phyloP scores from a whole-genome alignment of 768 basidiomycete species.

The Candolleomyces efflorescens region DNA sequence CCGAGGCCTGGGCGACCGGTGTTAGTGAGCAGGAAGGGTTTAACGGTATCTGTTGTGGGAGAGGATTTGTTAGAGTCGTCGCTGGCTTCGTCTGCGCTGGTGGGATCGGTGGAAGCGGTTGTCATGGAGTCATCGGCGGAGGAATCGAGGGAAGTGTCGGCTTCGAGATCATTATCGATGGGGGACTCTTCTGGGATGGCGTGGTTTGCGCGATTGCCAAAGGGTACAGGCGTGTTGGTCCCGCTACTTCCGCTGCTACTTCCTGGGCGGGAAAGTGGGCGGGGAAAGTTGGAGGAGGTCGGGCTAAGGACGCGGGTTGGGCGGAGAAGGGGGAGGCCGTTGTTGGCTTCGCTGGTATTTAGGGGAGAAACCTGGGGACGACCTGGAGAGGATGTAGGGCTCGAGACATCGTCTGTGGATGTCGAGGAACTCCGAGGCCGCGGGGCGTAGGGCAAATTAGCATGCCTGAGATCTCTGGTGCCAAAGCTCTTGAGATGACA shows the following conservation, averaged over 20 bases:
- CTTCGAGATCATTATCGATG: background rate
- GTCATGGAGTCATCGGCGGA: background rate
- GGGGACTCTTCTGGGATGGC: slow-evolving; percentile 13
- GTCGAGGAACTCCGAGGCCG: slow-evolving; percentile 18
- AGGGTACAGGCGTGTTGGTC: background rate
- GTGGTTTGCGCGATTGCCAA: background rate
- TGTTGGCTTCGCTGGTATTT: slow-evolving; percentile 10
- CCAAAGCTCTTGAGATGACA: slow-evolving; percentile 82
- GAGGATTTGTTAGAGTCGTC: background rate
- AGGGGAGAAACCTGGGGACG: background rate
- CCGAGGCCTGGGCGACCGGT: slow-evolving; percentile 41
- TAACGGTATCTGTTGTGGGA: background rate
- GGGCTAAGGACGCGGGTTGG: slow-evolving; percentile 28
- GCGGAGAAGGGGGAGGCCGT: slow-evolving; percentile 20
- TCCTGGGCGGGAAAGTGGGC: slow-evolving; percentile 6
- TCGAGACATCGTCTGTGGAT: slow-evolving; percentile 9
- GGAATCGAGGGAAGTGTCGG: slow-evolving; percentile 1
- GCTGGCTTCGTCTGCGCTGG: background rate
- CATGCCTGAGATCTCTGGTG: slow-evolving; percentile 66
- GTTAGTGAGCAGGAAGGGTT: slow-evolving; percentile 30
- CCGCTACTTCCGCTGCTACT: slow-evolving; percentile 2
- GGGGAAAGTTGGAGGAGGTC: slow-evolving; percentile 28
- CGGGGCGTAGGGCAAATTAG: slow-evolving; percentile 55
- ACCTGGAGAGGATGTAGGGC: slow-evolving; percentile 9
- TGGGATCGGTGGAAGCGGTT: background rate